These are phyloP conservation scores for Boletus coccyginus DNA, from an alignment of 768 basidiomycete genomes.

Conservation along the genomic window DNA sequence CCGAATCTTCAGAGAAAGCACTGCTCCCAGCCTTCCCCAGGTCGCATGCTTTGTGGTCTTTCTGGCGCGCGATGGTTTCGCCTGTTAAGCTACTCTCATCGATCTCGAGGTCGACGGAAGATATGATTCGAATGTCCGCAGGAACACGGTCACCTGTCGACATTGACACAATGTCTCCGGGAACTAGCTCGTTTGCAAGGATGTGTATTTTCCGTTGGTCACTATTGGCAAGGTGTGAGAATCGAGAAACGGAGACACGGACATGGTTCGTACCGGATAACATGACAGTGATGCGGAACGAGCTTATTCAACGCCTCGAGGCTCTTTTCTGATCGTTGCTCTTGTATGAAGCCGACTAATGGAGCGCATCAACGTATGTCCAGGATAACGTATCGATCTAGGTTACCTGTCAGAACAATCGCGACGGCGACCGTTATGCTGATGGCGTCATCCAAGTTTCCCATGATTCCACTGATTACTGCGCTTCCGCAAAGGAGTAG, in stretches of 20 bases:
- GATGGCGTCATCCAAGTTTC: slow-evolving; percentile 92
- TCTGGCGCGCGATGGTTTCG: slow-evolving; percentile 80
- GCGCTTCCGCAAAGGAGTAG: slow-evolving; percentile 89
- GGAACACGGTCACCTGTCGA: slow-evolving; percentile 91
- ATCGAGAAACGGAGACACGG: not conserved
- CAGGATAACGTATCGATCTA: not conserved
- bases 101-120: slow-evolving; percentile 85
- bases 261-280: slow-evolving; percentile 52
- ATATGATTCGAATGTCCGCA: slow-evolving; percentile 83
- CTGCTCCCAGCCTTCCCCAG: slow-evolving; percentile 32
- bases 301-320: slow-evolving; percentile 95
- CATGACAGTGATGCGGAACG: slow-evolving; percentile 94
- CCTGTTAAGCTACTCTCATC: slow-evolving; percentile 96
- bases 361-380: not conserved
- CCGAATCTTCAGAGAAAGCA: slow-evolving; percentile 28
- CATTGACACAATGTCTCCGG: slow-evolving; percentile 89
- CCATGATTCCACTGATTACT: slow-evolving; percentile 84
- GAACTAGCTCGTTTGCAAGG: slow-evolving; percentile 96
- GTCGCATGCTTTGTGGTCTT: slow-evolving; percentile 55
- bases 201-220: slow-evolving; percentile 66
- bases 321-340: slow-evolving; percentile 91
- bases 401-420: slow-evolving; percentile 87
- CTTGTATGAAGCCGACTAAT: slow-evolving; percentile 90
- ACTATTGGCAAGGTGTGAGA: slow-evolving; percentile 6
- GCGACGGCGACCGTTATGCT: slow-evolving; percentile 90